Evolutionary conservation across 306 rosid species (phyloP).

Genomic region (Carpinus fangiana): DNA sequence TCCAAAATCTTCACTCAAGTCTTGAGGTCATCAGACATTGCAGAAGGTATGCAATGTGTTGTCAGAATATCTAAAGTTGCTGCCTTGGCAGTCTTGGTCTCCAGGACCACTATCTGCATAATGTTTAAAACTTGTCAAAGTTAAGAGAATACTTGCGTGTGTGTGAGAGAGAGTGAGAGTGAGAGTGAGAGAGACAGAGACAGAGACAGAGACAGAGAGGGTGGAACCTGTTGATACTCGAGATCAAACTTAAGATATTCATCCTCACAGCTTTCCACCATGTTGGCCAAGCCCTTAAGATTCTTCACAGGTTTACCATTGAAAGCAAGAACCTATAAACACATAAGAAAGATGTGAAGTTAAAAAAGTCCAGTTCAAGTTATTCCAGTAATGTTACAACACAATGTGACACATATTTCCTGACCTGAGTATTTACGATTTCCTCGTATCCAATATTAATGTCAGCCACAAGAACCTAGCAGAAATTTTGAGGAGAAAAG

Average conservation of each 20-base stretch:
- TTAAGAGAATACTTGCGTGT: neutral
- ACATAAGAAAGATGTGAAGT: conserved; percentile 16
- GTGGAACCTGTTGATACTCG: conserved; percentile 83
- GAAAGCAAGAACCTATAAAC: conserved; percentile 70
- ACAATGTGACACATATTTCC: neutral
- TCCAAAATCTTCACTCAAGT: conserved; percentile 23
- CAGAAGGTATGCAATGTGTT: conserved; percentile 75
- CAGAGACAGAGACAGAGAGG: conserved; percentile 11
- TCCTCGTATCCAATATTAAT: conserved; percentile 96
- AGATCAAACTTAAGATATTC: conserved; percentile 79
- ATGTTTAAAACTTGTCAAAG: neutral
- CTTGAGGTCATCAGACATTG: conserved; percentile 65
- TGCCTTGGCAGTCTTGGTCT: conserved; percentile 58
- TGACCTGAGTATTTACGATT: conserved; percentile 89
- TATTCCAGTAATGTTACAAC: neutral
- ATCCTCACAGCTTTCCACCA: conserved; percentile 82
- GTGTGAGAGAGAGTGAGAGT: neutral
- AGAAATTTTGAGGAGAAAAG: conserved; percentile 26
- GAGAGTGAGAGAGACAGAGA: neutral
- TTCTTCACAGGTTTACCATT: conserved; percentile 90
- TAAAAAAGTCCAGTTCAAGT: neutral
- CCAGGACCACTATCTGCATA: conserved; percentile 57
- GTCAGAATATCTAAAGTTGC: conserved; percentile 63
- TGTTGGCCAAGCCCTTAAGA: conserved; percentile 77
- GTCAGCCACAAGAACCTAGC: conserved; percentile 92